Evolutionary conservation across 2,329 filamentous ascomycete species (phyloP).

Genomic region (Neonectria neomacrospora): DNA sequence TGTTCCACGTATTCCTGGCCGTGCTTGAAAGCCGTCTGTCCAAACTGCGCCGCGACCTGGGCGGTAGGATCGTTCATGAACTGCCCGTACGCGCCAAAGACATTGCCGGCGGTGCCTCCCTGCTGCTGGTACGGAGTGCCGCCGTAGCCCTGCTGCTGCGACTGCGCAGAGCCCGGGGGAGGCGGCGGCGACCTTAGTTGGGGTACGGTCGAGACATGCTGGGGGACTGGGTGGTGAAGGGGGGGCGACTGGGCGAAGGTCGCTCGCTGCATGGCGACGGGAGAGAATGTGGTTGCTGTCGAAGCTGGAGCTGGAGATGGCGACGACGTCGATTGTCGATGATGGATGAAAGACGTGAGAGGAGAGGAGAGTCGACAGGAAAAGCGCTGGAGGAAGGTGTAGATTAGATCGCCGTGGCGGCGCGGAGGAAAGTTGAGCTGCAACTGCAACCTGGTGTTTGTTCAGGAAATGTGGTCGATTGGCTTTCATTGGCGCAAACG

Average conservation of each 20-base stretch:
- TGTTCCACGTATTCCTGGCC: constrained; percentile 96
- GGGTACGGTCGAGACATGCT: constrained; percentile 97
- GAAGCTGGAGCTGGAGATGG: constrained; percentile 23
- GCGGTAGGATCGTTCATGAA: constrained; percentile 97
- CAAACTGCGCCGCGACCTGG: constrained; percentile 94
- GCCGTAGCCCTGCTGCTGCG: constrained; percentile 70
- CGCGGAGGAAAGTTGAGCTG: constrained; percentile 34
- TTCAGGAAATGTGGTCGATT: constrained; percentile 52
- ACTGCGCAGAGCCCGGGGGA: constrained; percentile 76
- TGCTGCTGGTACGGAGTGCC: constrained; percentile 80
- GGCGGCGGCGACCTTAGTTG: constrained; percentile 95
- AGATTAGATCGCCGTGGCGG: constrained; percentile 23
- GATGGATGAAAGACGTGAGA: neutral
- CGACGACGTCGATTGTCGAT: neutral
- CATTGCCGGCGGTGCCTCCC: constrained; percentile 62
- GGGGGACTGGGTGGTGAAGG: constrained; percentile 95
- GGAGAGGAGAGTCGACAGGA: neutral
- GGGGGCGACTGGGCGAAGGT: constrained; percentile 90
- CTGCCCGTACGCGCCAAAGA: constrained; percentile 81
- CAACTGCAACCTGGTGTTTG: constrained; percentile 41
- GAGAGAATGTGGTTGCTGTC: constrained; percentile 20
- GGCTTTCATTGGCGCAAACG: constrained; percentile 42
- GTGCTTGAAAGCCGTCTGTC: constrained; percentile 89
- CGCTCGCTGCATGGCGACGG: constrained; percentile 81
- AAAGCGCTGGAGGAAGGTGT: neutral